Conservation (phyloP, 306 rosid genomes). For the Ochetophila trinervis region DNA sequence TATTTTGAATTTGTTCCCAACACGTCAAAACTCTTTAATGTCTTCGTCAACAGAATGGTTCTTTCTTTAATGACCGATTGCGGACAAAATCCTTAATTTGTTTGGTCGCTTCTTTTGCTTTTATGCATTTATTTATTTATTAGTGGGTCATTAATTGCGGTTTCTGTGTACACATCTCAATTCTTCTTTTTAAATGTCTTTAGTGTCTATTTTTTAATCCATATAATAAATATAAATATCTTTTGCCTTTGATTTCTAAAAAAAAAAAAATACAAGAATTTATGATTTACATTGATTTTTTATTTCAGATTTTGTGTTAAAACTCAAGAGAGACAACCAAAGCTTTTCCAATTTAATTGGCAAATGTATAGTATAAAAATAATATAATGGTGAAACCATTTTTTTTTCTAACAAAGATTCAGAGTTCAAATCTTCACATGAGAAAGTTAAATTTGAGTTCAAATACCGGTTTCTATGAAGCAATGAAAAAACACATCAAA, state of each 20-base stretch:
- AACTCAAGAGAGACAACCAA: no score
- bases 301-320: no score
- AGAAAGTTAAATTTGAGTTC: background rate
- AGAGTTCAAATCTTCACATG: no score
- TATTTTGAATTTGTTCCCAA: slow-evolving; percentile 54
- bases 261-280: no score
- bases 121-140: slow-evolving; percentile 24
- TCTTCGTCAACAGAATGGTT: slow-evolving; percentile 54
- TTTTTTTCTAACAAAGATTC: no score
- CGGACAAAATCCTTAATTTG: slow-evolving; percentile 50
- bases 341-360: background rate
- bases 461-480: slow-evolving; percentile 1
- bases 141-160: slow-evolving; percentile 39
- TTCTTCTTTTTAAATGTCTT: slow-evolving; percentile 37
- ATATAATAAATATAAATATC: slow-evolving; percentile 8
- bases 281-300: no score
- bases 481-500: no score
- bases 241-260: background rate
- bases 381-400: no score
- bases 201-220: slow-evolving; percentile 28
- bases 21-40: slow-evolving; percentile 39
- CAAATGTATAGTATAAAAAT: background rate
- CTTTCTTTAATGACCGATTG: slow-evolving; percentile 34
- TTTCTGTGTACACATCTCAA: slow-evolving; percentile 41
- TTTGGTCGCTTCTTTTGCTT: slow-evolving; percentile 35